Evolutionary conservation across 805 yeast species (phyloP), one percentile per base, ranked within the genome.

Genomic region (Huiozyma naganishii): DNA sequence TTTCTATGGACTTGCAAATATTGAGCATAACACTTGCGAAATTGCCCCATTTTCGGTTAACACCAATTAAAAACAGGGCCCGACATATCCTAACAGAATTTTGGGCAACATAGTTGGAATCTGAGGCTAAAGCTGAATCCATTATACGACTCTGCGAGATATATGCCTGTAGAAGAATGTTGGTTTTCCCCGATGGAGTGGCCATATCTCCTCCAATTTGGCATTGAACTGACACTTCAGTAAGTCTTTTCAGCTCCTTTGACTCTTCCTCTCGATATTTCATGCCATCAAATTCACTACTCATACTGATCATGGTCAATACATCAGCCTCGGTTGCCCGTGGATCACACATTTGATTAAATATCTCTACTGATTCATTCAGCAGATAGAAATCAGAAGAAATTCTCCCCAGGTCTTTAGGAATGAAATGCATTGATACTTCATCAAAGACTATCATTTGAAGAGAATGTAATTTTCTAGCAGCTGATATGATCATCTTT

Each of bases 401-500:
- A 37, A 90, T 78, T 56, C 98, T 73, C 6, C 99, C 99, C 41
- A 87, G 67, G 62, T 92, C 97, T 50, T 90, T 92, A 1, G 95
- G 68, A 27, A 79, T 74, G 45, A 92, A 78, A 2, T 89, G 76
- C 41, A 83, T 82, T 0, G 95, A 77, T 32, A 78, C 68, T 48
- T 89, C 96, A 54, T 92, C 97, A 60, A 78, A 90, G 0, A 89
- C 81, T 52, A 92, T 83, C 97, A 92, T 92, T 57, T 92, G 97
- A 5, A 89, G 69, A 6, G 77, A 65, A 50, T 90, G 95, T n/a
- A 92, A 70, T 45, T 84, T 70, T 52, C 86, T 70, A 0, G 96
- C 97, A 0, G 97, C 94, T 0, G 71, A 69, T 4, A 79, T 67
- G 29, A 92, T 76, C 82, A 94, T 76, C 37, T 76, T 77, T 23